These are phyloP conservation scores for Gossypium aridum DNA, from an alignment of 441 rosid species.

Conservation along the genomic window DNA sequence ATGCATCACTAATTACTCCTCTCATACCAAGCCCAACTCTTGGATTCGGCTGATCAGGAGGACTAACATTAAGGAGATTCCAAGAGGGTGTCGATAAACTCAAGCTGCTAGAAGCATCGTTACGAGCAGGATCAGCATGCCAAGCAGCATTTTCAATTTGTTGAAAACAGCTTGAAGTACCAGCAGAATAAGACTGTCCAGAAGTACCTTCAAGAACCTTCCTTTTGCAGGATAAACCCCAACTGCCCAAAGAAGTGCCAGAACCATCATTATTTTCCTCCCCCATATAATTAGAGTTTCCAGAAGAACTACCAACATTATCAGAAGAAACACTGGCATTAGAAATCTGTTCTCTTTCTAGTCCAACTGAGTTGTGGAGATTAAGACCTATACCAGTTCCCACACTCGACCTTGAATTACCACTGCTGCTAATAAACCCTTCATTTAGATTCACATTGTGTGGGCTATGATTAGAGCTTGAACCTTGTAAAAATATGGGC, in stretches of 20 bases:
- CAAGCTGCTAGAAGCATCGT: constrained; percentile 54
- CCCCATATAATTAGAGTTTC: constrained; percentile 40
- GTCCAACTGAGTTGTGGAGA: constrained; percentile 21
- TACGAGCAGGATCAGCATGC: constrained; percentile 27
- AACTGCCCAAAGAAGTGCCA: constrained; percentile 45
- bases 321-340: constrained; percentile 26
- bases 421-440: constrained; percentile 33
- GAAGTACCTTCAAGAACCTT: constrained; percentile 82
- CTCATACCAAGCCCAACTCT: constrained; percentile 45
- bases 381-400: constrained; percentile 23
- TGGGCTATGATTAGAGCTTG: constrained; percentile 38
- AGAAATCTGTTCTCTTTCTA: constrained; percentile 25
- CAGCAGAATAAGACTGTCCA: constrained; percentile 48
- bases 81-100: constrained; percentile 48
- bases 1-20: constrained; percentile 32
- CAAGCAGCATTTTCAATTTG: constrained; percentile 43
- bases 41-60: constrained; percentile 35
- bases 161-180: constrained; percentile 43
- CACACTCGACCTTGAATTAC: constrained; percentile 25
- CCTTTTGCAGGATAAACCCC: constrained; percentile 86
- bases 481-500: constrained; percentile 36
- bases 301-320: constrained; percentile 45
- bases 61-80: constrained; percentile 33
- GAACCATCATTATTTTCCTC: constrained; percentile 50
- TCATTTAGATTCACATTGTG: constrained; percentile 32